phyloP scores from a whole-genome alignment of 306 rosid genomes.

The Fragaria vesca region DNA sequence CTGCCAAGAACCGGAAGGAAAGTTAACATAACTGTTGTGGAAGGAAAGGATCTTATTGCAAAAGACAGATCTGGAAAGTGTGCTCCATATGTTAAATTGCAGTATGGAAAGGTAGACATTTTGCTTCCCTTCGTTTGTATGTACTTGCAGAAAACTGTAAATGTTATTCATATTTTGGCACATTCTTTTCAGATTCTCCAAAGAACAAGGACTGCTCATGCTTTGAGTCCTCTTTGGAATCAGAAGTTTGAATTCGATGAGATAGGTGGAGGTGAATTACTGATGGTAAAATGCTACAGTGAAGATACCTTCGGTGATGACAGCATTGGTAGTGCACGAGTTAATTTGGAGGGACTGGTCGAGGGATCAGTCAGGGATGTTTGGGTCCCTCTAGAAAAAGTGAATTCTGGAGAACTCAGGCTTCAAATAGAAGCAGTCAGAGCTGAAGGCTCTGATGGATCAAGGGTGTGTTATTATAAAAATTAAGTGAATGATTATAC shows the following conservation, averaged over 20 bases:
- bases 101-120: constrained; percentile 78
- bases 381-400: constrained; percentile 94
- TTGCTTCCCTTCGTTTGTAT: constrained; percentile 16
- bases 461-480: constrained; percentile 50
- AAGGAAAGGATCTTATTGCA: constrained; percentile 69
- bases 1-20: constrained; percentile 79
- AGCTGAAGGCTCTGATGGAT: constrained; percentile 66
- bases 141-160: not conserved
- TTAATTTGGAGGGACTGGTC: constrained; percentile 85
- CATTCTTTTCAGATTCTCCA: constrained; percentile 50
- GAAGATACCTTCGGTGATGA: constrained; percentile 84
- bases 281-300: constrained; percentile 63
- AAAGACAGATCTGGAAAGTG: constrained; percentile 75
- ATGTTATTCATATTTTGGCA: constrained; percentile 20
- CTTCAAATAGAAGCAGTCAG: constrained; percentile 76
- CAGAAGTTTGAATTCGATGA: constrained; percentile 83
- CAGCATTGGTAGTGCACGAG: constrained; percentile 81
- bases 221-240: constrained; percentile 67
- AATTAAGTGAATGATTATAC: constrained; percentile 8
- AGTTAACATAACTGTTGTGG: constrained; percentile 60
- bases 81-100: constrained; percentile 72
- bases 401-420: constrained; percentile 85
- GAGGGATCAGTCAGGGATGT: constrained; percentile 73
- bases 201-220: constrained; percentile 58
- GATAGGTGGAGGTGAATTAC: constrained; percentile 73